Evolutionary conservation across 129 eudicot species (phyloP), one percentile per base, ranked within the genome.

Genomic region (Scalesia atractyloides): DNA sequence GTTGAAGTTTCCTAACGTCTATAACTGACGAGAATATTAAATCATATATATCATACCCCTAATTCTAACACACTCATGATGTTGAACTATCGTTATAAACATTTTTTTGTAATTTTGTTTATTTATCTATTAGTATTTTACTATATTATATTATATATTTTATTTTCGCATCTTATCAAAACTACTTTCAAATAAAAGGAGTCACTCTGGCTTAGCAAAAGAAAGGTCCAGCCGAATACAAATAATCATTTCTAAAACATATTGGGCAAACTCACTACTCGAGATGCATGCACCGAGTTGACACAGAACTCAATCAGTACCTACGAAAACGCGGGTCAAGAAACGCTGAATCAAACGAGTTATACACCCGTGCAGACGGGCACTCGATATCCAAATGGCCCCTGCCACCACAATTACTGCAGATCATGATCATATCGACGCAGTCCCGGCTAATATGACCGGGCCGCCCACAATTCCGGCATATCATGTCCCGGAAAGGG

Each of bases 371-470:
- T 5, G 81, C 78, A 24, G 96, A 89, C 36, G 96, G 96, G 62
- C 91, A 89, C 74, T 86, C 89, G 9, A 76, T 79, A 12, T 86
- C 85, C 78, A 67, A 76, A 66, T 88, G 96, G 1, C 96, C 96
- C 66, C 83, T 72, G 39, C 96, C 96, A 39, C 96, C 96, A 77
- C 96, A 88, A 26, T 81, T 83, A 62, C 53, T 62, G 64, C 96
- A 88, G 14, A 86, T 79, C 44, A 88, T 79, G 62, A 83, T 69
- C 39, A 78, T 73, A 39, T 79, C 68, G 56, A 83, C 72, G 79
- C 96, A 88, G 15, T 86, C 91, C 50, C 89, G 73, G 68, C 91
- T 81, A 33, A 88, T 83, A 80, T 88, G 96, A 59, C 96, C 96
- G 20, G 84, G 78, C 24, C 77, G 77, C 1, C 87, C 88, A 77